Conservation (phyloP, 1,284 basidiomycete species). For the Macrocystidia cucumis region DNA sequence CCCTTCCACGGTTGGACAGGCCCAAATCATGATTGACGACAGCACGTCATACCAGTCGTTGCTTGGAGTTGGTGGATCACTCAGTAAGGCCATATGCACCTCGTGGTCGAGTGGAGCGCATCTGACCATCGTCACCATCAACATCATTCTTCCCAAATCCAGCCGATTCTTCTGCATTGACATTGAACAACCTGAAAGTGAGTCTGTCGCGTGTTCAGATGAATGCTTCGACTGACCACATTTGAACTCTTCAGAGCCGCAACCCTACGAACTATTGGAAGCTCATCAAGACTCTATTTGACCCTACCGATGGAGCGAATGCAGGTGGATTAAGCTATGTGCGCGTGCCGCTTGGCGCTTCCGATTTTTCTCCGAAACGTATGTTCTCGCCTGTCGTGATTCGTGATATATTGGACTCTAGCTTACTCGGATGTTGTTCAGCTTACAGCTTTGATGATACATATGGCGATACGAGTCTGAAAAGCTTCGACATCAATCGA, state of each 20-base stretch:
- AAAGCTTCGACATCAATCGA: conserved; percentile 35
- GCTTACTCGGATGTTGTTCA: conserved; percentile 10
- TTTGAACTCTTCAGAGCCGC: conserved; percentile 21
- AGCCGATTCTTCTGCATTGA: conserved; percentile 47
- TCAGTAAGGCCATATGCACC: too few species aligned
- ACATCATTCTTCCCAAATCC: background rate
- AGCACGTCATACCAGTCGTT: conserved; percentile 31
- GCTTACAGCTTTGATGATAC: conserved; percentile 44
- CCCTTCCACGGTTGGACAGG: conserved; percentile 31
- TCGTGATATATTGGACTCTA: too few species aligned
- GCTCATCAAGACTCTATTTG: conserved; percentile 36
- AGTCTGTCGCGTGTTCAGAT: background rate
- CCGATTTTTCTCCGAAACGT: conserved; percentile 45
- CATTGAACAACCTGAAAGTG: conserved; percentile 32
- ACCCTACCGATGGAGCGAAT: conserved; percentile 36
- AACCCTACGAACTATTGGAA: conserved; percentile 38
- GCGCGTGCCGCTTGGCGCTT: conserved; percentile 44
- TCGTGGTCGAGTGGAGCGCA: too few species aligned
- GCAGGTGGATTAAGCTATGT: conserved; percentile 44
- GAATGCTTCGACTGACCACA: background rate
- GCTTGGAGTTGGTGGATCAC: conserved; percentile 38
- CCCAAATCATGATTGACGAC: conserved; percentile 39
- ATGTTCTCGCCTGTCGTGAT: conserved; percentile 7
- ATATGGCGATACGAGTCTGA: conserved; percentile 38
- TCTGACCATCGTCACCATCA: too few species aligned